phyloP scores from a whole-genome alignment of 257 asterid genomes.

The Solanum stenotomum region DNA sequence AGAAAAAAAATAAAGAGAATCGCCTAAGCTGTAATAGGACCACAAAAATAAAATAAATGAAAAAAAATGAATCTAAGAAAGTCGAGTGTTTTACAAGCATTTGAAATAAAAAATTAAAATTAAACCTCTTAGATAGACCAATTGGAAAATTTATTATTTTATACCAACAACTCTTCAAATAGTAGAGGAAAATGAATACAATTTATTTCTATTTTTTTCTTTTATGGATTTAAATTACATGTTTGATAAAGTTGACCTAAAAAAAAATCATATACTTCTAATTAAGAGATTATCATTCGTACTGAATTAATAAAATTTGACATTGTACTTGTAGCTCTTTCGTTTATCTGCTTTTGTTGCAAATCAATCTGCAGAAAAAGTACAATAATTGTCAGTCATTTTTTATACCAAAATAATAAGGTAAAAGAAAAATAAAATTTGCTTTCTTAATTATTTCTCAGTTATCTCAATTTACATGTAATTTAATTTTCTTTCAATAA shows the following conservation, averaged over 20 bases:
- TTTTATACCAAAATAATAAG: not conserved
- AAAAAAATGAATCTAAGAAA: not conserved
- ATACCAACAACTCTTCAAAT: no score
- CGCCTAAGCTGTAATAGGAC: not conserved
- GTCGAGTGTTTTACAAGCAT: not conserved
- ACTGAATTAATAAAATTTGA: no score
- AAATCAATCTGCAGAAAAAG: not conserved
- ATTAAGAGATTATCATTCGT: no score
- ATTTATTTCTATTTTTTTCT: not conserved
- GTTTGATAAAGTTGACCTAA: not conserved
- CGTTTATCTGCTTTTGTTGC: not conserved
- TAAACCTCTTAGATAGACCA: not conserved
- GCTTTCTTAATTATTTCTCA: not conserved
- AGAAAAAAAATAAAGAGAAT: not conserved
- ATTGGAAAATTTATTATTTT: no score
- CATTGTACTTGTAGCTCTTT: no score
- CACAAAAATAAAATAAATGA: not conserved
- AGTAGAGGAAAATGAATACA: no score
- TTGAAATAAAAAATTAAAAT: not conserved
- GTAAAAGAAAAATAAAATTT: not conserved
- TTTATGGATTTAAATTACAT: not conserved
- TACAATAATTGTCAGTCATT: not conserved
- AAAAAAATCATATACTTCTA: not conserved
- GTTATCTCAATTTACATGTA: not conserved
- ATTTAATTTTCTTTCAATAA: not conserved